phyloP scores from a whole-genome alignment of 192 early-diverging fungal species.

The Umbelopsis sp. region DNA sequence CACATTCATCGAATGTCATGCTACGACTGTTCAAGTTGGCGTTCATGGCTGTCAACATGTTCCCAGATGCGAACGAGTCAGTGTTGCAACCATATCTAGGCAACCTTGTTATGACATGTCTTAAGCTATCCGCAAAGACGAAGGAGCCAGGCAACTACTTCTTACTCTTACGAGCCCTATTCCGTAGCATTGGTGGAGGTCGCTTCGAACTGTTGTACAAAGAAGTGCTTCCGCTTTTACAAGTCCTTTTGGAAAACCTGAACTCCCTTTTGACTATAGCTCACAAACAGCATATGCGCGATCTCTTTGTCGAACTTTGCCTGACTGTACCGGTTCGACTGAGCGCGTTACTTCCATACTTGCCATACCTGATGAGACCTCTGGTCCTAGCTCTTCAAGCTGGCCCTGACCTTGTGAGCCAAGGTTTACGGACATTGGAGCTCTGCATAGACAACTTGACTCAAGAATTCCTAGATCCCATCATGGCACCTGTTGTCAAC shows the following conservation, averaged over 20 bases:
- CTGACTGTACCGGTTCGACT: constrained; percentile 96
- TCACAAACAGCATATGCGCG: constrained; percentile 82
- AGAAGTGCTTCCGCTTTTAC: constrained; percentile 92
- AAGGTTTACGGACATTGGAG: constrained; percentile 94
- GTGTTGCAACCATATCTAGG: constrained; percentile 93
- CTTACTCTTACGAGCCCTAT: constrained; percentile 83
- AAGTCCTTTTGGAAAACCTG: constrained; percentile 88
- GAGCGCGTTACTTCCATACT: constrained; percentile 88
- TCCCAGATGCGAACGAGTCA: constrained; percentile 88
- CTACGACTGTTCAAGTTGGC: constrained; percentile 91
- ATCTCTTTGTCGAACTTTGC: constrained; percentile 97
- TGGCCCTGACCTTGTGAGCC: constrained; percentile 91
- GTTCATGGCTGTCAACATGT: constrained; percentile 90
- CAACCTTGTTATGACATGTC: constrained; percentile 85
- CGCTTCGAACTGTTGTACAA: constrained; percentile 95
- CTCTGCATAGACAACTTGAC: constrained; percentile 98
- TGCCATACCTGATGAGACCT: constrained; percentile 95
- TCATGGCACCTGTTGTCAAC: constrained; percentile 89
- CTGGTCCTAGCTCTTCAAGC: constrained; percentile 91
- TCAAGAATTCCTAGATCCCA: constrained; percentile 95
- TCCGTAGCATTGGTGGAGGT: constrained; percentile 96
- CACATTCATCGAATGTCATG: constrained; percentile 69
- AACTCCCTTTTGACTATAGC: constrained; percentile 80
- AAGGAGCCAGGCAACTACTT: constrained; percentile 93
- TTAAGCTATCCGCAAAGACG: constrained; percentile 82